A percentile compares a stretch with the other conserved stretches of the same genome.
phyloP scores from a whole-genome alignment of 257 asterid species.

The Ballota nigra region DNA sequence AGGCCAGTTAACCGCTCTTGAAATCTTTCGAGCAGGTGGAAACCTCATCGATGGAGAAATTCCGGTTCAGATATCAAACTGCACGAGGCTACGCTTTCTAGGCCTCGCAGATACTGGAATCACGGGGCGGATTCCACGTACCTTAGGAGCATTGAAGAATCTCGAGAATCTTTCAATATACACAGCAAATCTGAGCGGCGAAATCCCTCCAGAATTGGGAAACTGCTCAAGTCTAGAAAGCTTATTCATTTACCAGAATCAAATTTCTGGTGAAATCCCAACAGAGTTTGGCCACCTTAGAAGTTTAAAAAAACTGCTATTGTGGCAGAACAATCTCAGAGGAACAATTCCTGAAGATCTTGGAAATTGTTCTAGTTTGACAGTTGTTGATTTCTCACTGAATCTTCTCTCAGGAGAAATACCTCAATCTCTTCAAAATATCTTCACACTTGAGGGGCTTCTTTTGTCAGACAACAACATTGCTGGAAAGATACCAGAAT shows the following conservation, averaged over 20 bases:
- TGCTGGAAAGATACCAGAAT: conserved; percentile 51
- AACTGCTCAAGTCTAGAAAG: conserved; percentile 58
- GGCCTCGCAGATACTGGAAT: conserved; percentile 70
- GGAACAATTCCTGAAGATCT: conserved; percentile 51
- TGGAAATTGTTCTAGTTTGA: conserved; percentile 61
- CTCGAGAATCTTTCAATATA: conserved; percentile 60
- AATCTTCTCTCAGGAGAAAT: conserved; percentile 53
- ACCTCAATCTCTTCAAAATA: conserved; percentile 45
- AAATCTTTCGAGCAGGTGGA: conserved; percentile 66
- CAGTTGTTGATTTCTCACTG: conserved; percentile 55
- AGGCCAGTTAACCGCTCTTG: conserved; percentile 40
- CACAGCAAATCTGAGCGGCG: conserved; percentile 61
- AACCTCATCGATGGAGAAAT: conserved; percentile 54
- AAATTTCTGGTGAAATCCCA: conserved; percentile 62
- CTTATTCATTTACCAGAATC: conserved; percentile 59
- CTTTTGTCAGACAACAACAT: conserved; percentile 61
- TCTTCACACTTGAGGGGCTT: conserved; percentile 55
- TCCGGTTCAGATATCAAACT: conserved; percentile 56
- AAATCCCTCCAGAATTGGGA: conserved; percentile 54
- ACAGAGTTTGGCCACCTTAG: conserved; percentile 45
- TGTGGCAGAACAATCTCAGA: conserved; percentile 61
- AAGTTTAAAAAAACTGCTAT: conserved; percentile 44
- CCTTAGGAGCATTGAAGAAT: conserved; percentile 51
- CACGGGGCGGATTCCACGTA: conserved; percentile 54
- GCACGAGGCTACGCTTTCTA: conserved; percentile 42